Percentiles rank a stretch among this genome's conserved stretches.
Conservation (phyloP, 306 rosid genomes). For the Vigna nakashimae region DNA sequence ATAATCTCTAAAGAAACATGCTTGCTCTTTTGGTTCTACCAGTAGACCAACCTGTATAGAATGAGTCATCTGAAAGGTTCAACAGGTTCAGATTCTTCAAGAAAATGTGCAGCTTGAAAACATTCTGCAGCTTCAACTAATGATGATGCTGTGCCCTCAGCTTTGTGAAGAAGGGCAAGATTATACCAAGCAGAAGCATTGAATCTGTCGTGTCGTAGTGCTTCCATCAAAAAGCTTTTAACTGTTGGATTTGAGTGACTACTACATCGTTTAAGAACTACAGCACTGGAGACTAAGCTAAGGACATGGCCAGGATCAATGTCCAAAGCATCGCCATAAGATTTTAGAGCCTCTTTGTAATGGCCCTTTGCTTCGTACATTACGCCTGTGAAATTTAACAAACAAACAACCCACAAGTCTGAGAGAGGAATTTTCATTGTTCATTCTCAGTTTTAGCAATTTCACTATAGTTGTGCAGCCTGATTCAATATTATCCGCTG, state of each 20-base stretch:
- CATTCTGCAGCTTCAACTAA: slow-evolving; percentile 73
- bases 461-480: neutral
- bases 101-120: slow-evolving; percentile 76
- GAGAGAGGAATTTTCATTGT: neutral
- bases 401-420: slow-evolving; percentile 28
- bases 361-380: slow-evolving; percentile 73
- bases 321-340: slow-evolving; percentile 65
- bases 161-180: slow-evolving; percentile 73
- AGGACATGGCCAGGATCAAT: slow-evolving; percentile 73
- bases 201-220: slow-evolving; percentile 65
- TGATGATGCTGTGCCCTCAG: slow-evolving; percentile 59
- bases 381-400: slow-evolving; percentile 55
- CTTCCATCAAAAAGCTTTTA: slow-evolving; percentile 76
- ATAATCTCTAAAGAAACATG: slow-evolving; percentile 26
- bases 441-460: neutral
- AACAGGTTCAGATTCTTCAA: slow-evolving; percentile 83
- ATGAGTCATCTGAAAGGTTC: slow-evolving; percentile 75
- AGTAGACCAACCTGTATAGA: slow-evolving; percentile 1
- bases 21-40: neutral
- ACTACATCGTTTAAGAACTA: slow-evolving; percentile 59
- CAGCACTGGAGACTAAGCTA: slow-evolving; percentile 72
- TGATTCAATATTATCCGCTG: slow-evolving; percentile 12
- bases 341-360: slow-evolving; percentile 70
- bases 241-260: slow-evolving; percentile 47
- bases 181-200: slow-evolving; percentile 83